These are phyloP conservation scores for Rugonectria rugulosa DNA, from an alignment of 2,329 filamentous ascomycete genomes.

Conservation along the genomic window DNA sequence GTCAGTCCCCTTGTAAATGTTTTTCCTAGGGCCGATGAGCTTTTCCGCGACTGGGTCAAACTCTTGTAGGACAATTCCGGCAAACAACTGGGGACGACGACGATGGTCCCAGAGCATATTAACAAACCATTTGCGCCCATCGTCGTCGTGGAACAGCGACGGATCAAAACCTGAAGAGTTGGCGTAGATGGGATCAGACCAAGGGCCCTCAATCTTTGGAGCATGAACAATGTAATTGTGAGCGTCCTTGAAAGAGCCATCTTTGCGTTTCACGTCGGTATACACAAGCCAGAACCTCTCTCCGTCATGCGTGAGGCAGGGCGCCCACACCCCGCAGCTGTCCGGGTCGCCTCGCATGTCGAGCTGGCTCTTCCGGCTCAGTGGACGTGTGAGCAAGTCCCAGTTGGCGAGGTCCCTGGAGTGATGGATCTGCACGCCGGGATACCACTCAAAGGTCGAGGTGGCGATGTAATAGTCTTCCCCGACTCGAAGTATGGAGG, in stretches of 20 bases:
- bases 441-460: slow-evolving; percentile 30
- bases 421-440: slow-evolving; percentile 29
- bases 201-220: slow-evolving; percentile 62
- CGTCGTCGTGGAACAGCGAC: slow-evolving; percentile 64
- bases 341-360: slow-evolving; percentile 67
- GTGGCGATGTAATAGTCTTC: slow-evolving; percentile 29
- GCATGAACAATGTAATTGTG: slow-evolving; percentile 70
- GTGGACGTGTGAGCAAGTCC: slow-evolving; percentile 47
- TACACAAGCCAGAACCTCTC: slow-evolving; percentile 69
- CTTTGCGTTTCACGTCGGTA: slow-evolving; percentile 72
- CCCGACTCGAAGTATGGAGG: slow-evolving; percentile 23
- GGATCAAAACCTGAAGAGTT: slow-evolving; percentile 72
- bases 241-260: slow-evolving; percentile 70
- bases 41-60: slow-evolving; percentile 57
- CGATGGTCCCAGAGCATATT: slow-evolving; percentile 66
- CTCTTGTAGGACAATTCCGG: slow-evolving; percentile 66
- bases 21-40: slow-evolving; percentile 63
- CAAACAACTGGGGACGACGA: slow-evolving; percentile 55
- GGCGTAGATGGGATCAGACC: slow-evolving; percentile 66
- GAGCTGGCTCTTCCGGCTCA: slow-evolving; percentile 58
- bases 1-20: slow-evolving; percentile 63
- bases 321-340: slow-evolving; percentile 70
- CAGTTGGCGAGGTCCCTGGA: slow-evolving; percentile 27
- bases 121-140: slow-evolving; percentile 63
- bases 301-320: slow-evolving; percentile 68